Percentiles rank a stretch among this genome's conserved stretches.
Evolutionary conservation across 495 filamentous ascomycete genomes (phyloP).

Genomic region (Aspergillus cristatus): DNA sequence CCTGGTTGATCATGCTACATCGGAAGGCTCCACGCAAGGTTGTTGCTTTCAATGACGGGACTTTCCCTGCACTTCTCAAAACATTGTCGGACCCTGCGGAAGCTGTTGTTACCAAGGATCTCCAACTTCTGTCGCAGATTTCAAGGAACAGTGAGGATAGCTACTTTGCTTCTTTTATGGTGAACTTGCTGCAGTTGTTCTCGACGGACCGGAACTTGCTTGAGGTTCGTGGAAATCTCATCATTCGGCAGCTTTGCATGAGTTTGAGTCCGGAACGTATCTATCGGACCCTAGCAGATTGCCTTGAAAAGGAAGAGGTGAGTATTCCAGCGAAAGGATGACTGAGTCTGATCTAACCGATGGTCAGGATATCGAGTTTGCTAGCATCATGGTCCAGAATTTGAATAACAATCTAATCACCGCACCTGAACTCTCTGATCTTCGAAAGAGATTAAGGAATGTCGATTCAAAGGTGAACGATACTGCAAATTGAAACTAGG

Average conservation of each 20-base stretch:
- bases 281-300: conserved; percentile 91
- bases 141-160: conserved; percentile 92
- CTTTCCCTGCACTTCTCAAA: conserved; percentile 92
- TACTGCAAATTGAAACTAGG: too few species aligned
- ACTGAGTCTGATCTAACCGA: neutral
- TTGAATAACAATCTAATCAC: conserved; percentile 99
- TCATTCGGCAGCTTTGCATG: conserved; percentile 90
- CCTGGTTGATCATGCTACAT: conserved; percentile 97
- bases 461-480: conserved; percentile 66
- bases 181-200: conserved; percentile 89
- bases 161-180: conserved; percentile 98
- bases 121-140: conserved; percentile 92
- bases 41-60: conserved; percentile 92
- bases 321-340: conserved; percentile 4
- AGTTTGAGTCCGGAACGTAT: conserved; percentile 91
- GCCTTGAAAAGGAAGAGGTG: conserved; percentile 90
- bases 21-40: conserved; percentile 89
- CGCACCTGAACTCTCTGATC: conserved; percentile 83
- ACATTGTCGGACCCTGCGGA: conserved; percentile 94
- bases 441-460: conserved; percentile 83
- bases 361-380: conserved; percentile 95
- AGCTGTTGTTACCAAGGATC: conserved; percentile 88
- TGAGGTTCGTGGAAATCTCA: conserved; percentile 88
- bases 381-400: conserved; percentile 99
- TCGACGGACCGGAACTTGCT: conserved; percentile 85